Conservation (phyloP, 2,329 filamentous ascomycete species). For the Colletotrichum destructivum region DNA sequence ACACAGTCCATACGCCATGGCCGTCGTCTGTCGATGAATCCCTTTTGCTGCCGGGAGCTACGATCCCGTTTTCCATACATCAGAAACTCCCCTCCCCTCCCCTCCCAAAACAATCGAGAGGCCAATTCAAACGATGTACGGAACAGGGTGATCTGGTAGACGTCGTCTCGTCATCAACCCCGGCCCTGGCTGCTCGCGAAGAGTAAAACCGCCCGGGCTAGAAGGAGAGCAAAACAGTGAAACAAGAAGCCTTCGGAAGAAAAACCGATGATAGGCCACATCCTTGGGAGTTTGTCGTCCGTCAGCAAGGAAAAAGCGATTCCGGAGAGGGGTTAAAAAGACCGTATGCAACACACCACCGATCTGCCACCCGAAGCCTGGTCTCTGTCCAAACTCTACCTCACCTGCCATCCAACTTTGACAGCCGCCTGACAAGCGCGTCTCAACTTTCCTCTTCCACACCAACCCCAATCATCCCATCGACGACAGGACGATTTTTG, state of each 20-base stretch:
- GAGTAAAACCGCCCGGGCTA: not conserved
- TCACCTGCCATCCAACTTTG: slow-evolving; percentile 35
- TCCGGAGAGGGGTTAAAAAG: slow-evolving; percentile 5
- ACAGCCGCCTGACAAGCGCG: slow-evolving; percentile 16
- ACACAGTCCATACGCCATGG: not conserved
- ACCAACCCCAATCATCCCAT: slow-evolving; percentile 30
- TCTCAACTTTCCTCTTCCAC: slow-evolving; percentile 6
- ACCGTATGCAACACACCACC: not conserved
- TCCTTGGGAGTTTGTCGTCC: not conserved
- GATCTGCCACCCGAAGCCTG: not conserved
- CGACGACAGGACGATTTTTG: slow-evolving; percentile 22
- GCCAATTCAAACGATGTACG: not conserved
- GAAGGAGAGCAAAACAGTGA: not conserved
- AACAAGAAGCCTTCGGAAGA: not conserved
- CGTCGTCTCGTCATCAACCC: slow-evolving; percentile 25
- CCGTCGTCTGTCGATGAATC: slow-evolving; percentile 36
- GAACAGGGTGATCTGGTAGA: slow-evolving; percentile 15
- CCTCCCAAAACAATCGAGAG: not conserved
- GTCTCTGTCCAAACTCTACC: slow-evolving; percentile 10
- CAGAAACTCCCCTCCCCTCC: not conserved
- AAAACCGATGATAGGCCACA: too few species aligned
- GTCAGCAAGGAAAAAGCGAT: slow-evolving; percentile 1
- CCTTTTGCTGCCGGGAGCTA: slow-evolving; percentile 34
- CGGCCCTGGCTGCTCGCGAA: slow-evolving; percentile 6
- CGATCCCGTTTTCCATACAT: not conserved